Evolutionary conservation across 1,139 yeast genomes (phyloP).

Genomic region (Blastobotrys illinoisensis): DNA sequence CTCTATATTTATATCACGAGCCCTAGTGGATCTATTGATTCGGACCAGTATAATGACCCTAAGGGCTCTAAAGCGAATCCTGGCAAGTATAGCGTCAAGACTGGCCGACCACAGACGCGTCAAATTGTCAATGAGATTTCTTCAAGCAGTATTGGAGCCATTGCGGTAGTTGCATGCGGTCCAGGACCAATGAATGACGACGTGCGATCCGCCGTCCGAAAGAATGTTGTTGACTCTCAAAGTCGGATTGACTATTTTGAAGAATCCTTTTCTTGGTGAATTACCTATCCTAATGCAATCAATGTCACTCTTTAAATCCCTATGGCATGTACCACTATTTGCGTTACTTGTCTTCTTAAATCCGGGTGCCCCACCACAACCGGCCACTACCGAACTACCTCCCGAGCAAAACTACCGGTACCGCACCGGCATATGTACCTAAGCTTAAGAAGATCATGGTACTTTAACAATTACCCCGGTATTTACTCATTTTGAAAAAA

Average conservation of each 20-base stretch:
- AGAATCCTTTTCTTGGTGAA: neutral
- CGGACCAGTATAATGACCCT: neutral
- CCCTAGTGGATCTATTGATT: neutral
- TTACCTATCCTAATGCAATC: too few species aligned
- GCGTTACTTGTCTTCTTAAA: too few species aligned
- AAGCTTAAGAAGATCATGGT: too few species aligned
- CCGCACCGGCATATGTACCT: too few species aligned
- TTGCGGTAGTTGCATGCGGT: conserved; percentile 41
- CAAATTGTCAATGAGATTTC: conserved; percentile 12
- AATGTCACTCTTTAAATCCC: too few species aligned
- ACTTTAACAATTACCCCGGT: too few species aligned
- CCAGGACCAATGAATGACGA: conserved; percentile 39
- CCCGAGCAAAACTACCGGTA: too few species aligned
- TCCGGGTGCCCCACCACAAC: too few species aligned
- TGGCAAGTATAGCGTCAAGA: neutral
- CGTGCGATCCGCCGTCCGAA: conserved; percentile 33
- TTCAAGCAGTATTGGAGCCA: conserved; percentile 2
- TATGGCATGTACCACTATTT: too few species aligned
- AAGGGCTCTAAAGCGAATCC: neutral
- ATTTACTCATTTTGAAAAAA: too few species aligned
- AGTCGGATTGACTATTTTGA: neutral
- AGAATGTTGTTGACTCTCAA: neutral
- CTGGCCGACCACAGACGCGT: neutral
- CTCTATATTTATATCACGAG: neutral
- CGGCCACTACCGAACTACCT: too few species aligned